A percentile compares a stretch with the other conserved stretches of the same genome.
Conservation (phyloP, 2,329 filamentous ascomycete species). For the Colletotrichum trifolii region DNA sequence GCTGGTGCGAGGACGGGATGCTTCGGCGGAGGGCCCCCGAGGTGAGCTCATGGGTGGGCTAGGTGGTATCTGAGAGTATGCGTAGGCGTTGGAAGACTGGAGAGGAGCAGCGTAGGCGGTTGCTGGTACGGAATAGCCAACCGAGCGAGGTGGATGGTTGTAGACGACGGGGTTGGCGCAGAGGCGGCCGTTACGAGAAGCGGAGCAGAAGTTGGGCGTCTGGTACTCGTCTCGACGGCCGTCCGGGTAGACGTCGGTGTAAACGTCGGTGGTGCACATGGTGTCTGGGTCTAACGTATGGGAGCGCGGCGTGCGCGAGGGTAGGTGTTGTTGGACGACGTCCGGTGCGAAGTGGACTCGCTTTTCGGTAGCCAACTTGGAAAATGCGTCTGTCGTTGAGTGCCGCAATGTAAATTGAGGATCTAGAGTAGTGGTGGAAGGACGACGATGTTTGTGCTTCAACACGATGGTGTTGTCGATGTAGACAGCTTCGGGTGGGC, state of each 20-base stretch:
- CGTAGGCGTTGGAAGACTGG: constrained; percentile 43
- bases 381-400: neutral
- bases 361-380: constrained; percentile 8
- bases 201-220: constrained; percentile 49
- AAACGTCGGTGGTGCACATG: constrained; percentile 63
- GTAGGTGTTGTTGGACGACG: constrained; percentile 26
- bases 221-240: constrained; percentile 50
- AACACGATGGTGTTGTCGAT: constrained; percentile 30
- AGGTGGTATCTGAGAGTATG: constrained; percentile 49
- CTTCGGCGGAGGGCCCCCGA: constrained; percentile 47
- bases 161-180: constrained; percentile 55
- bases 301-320: constrained; percentile 27
- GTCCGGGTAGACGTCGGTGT: constrained; percentile 59
- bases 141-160: constrained; percentile 53
- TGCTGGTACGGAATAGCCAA: constrained; percentile 41
- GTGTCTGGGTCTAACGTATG: constrained; percentile 43
- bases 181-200: constrained; percentile 52
- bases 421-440: constrained; percentile 1
- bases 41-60: constrained; percentile 49
- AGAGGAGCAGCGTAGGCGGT: constrained; percentile 39
- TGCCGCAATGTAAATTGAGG: neutral
- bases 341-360: constrained; percentile 27
- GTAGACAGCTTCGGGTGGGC: constrained; percentile 24
- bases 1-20: constrained; percentile 49
- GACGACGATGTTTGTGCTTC: constrained; percentile 26